A percentile compares a stretch with the other conserved stretches of the same genome.
These are phyloP conservation scores for Clarkia xantiana DNA, from an alignment of 345 rosid genomes.

Conservation along the genomic window DNA sequence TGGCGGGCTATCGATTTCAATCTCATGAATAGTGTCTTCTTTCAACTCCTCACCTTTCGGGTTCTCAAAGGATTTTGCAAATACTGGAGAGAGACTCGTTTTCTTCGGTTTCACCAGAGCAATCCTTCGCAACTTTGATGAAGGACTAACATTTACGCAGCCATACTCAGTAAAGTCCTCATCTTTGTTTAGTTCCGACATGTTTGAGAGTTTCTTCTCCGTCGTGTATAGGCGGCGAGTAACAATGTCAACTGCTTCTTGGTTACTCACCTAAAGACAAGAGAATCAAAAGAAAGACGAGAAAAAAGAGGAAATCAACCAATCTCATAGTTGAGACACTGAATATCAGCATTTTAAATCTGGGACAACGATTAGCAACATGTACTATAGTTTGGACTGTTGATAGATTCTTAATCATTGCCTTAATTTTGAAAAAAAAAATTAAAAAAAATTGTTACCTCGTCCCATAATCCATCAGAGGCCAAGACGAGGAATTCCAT, in stretches of 20 bases:
- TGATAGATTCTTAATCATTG: too few species aligned
- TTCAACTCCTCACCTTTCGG: conserved; percentile 19
- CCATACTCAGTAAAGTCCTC: conserved; percentile 22
- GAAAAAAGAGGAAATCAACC: too few species aligned
- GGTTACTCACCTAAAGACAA: conserved; percentile 40
- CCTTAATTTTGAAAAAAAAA: neutral
- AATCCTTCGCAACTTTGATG: conserved; percentile 42
- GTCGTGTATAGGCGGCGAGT: conserved; percentile 10
- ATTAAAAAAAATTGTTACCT: conserved; percentile 24
- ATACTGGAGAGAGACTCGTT: conserved; percentile 21
- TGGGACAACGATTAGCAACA: too few species aligned
- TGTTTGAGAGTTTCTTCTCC: conserved; percentile 21
- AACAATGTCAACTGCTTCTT: conserved; percentile 56
- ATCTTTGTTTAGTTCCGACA: conserved; percentile 5
- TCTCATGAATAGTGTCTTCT: conserved; percentile 27
- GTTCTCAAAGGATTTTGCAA: conserved; percentile 9
- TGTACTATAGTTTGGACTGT: too few species aligned
- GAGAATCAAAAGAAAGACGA: neutral
- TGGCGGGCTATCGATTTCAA: conserved; percentile 43
- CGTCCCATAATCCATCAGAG: conserved; percentile 77
- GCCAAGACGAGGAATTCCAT: conserved; percentile 75
- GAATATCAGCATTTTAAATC: too few species aligned
- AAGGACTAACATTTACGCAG: conserved; percentile 49
- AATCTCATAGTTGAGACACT: too few species aligned
- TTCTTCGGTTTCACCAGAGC: conserved; percentile 37